These are phyloP conservation scores for Coemansia sp. DNA, from an alignment of 192 early-diverging fungal species.

Conservation along the genomic window DNA sequence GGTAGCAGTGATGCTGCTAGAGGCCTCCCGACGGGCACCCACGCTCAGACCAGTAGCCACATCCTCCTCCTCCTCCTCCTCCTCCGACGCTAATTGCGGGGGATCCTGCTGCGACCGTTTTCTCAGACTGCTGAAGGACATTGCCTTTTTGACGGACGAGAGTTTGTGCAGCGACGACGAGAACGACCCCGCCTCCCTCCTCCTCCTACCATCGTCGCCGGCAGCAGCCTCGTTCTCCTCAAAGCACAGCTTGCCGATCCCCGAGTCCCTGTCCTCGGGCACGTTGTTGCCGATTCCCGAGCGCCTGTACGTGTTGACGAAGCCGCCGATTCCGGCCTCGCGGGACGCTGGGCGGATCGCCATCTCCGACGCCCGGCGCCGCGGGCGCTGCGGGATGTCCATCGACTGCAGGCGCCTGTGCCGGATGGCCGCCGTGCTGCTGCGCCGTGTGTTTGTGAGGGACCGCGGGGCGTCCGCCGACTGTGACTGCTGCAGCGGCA, in stretches of 20 bases:
- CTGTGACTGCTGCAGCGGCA: too few species aligned
- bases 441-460: background rate
- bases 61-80: background rate
- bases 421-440: background rate
- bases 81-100: background rate
- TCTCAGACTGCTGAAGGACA: background rate
- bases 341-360: conserved; percentile 1
- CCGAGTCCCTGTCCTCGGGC: conserved; percentile 19
- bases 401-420: conserved; percentile 1
- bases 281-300: conserved; percentile 36
- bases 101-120: background rate
- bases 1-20: background rate
- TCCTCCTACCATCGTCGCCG: background rate
- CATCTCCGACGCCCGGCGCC: background rate
- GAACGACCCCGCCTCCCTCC: background rate
- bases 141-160: background rate
- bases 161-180: conserved; percentile 13
- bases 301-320: background rate
- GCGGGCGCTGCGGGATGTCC: conserved; percentile 12
- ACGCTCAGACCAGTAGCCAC: background rate
- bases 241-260: conserved; percentile 31
- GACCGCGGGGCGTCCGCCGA: background rate
- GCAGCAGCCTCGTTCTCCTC: background rate
- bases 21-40: background rate
- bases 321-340: conserved; percentile 23